phyloP scores from a whole-genome alignment of 2,329 filamentous ascomycete genomes.

The Penicillium sp. region DNA sequence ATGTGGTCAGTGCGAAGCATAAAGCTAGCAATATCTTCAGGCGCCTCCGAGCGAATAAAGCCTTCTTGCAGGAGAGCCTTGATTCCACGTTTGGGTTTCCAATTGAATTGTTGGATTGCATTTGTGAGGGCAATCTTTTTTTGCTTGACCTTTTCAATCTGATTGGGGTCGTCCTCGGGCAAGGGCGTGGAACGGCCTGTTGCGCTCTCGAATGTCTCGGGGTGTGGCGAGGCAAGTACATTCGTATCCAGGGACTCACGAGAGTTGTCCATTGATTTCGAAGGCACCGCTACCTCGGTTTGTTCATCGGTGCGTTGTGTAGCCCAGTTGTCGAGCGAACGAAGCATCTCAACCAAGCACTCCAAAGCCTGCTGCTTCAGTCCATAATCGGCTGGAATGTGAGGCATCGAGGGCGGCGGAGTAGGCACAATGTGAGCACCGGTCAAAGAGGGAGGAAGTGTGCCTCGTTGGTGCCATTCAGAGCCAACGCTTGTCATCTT shows the following conservation, averaged over 20 bases:
- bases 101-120: slow-evolving; percentile 90
- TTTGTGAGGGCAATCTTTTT: slow-evolving; percentile 90
- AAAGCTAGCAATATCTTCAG: slow-evolving; percentile 83
- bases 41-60: slow-evolving; percentile 78
- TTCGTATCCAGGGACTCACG: slow-evolving; percentile 75
- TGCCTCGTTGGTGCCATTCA: slow-evolving; percentile 87
- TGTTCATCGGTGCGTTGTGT: slow-evolving; percentile 63
- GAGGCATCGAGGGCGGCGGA: slow-evolving; percentile 53
- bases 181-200: slow-evolving; percentile 66
- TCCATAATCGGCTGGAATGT: slow-evolving; percentile 84
- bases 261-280: slow-evolving; percentile 60
- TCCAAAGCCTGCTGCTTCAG: slow-evolving; percentile 89
- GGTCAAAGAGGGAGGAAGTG: slow-evolving; percentile 81
- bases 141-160: slow-evolving; percentile 93
- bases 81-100: slow-evolving; percentile 93
- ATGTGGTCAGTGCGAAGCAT: slow-evolving; percentile 78
- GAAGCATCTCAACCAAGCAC: slow-evolving; percentile 81
- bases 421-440: slow-evolving; percentile 69
- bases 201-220: slow-evolving; percentile 57
- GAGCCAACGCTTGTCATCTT: slow-evolving; percentile 60
- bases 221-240: slow-evolving; percentile 58
- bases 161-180: slow-evolving; percentile 84
- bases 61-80: slow-evolving; percentile 80
- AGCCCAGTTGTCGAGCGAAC: slow-evolving; percentile 92
- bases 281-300: slow-evolving; percentile 48